Evolutionary conservation across 2,329 filamentous ascomycete species (phyloP).

Genomic region (Leptosphaerulina australis): DNA sequence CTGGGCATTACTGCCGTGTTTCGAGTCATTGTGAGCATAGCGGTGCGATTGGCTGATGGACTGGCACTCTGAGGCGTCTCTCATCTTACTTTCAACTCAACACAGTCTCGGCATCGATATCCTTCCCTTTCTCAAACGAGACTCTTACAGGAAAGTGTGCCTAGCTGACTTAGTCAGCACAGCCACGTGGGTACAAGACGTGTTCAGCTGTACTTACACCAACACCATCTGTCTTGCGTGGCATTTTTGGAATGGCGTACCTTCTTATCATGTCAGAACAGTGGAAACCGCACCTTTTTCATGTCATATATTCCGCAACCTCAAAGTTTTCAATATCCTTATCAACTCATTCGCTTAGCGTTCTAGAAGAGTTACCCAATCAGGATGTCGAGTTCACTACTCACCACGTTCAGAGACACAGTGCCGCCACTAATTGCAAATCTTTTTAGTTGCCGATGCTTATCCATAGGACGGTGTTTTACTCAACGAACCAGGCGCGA

Average conservation of each 20-base stretch:
- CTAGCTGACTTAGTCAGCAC: background rate
- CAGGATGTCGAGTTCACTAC: conserved; percentile 1
- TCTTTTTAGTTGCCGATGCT: conserved; percentile 4
- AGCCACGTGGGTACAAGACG: background rate
- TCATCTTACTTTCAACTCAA: background rate
- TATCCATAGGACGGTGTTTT: conserved; percentile 13
- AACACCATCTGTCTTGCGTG: conserved; percentile 1
- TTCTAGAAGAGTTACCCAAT: conserved; percentile 19
- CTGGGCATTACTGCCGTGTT: conserved; percentile 2
- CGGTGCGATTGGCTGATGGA: background rate
- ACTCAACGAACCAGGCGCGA: conserved; percentile 13
- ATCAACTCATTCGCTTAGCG: conserved; percentile 9
- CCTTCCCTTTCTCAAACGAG: background rate
- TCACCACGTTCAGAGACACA: conserved; percentile 7
- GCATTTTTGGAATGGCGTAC: background rate
- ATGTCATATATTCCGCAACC: conserved; percentile 16
- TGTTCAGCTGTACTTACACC: background rate
- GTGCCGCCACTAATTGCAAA: conserved; percentile 3
- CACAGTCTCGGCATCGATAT: background rate
- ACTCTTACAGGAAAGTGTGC: background rate
- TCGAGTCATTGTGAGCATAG: background rate
- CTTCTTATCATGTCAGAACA: background rate
- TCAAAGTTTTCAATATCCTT: conserved; percentile 5
- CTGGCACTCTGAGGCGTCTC: background rate
- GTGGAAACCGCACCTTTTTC: conserved; percentile 12